phyloP scores from a whole-genome alignment of 176 grass and related monocot species.

The Phoenix roebelenii region DNA sequence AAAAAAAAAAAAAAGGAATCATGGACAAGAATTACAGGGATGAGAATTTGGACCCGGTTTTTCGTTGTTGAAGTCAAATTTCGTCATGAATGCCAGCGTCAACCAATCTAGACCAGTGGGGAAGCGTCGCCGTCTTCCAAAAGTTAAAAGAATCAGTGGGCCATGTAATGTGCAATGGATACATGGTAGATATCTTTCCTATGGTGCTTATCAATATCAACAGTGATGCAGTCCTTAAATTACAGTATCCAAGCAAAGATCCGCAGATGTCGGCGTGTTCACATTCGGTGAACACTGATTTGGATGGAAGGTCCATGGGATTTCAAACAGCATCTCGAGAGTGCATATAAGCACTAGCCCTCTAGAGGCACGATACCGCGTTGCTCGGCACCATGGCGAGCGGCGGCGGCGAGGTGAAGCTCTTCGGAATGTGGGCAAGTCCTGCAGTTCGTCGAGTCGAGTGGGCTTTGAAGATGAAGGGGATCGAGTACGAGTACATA shows the following conservation, averaged over 20 bases:
- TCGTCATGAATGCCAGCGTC: no score
- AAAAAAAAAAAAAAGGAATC: no score
- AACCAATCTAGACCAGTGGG: no score
- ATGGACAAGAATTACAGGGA: background rate
- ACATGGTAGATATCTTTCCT: background rate
- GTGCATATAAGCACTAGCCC: background rate
- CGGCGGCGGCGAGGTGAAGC: background rate
- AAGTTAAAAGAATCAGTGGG: background rate
- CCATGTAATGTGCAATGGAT: background rate
- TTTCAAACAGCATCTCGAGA: background rate
- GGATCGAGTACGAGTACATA: slow-evolving; percentile 5
- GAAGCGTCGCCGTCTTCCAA: background rate
- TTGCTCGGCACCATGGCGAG: background rate
- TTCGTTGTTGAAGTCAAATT: no score
- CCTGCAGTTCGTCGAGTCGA: background rate
- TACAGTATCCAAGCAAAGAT: background rate
- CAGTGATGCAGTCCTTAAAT: background rate
- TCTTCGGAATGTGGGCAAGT: slow-evolving; percentile 5
- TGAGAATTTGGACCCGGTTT: no score
- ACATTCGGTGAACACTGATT: slow-evolving; percentile 4
- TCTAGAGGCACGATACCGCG: background rate
- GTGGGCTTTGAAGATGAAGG: slow-evolving; percentile 5
- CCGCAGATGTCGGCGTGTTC: background rate
- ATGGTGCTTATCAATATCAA: background rate
- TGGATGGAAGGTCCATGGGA: background rate